Base-by-base conservation (phyloP, 1,284 basidiomycete genomes). In the Trichosporon asahii region DNA sequence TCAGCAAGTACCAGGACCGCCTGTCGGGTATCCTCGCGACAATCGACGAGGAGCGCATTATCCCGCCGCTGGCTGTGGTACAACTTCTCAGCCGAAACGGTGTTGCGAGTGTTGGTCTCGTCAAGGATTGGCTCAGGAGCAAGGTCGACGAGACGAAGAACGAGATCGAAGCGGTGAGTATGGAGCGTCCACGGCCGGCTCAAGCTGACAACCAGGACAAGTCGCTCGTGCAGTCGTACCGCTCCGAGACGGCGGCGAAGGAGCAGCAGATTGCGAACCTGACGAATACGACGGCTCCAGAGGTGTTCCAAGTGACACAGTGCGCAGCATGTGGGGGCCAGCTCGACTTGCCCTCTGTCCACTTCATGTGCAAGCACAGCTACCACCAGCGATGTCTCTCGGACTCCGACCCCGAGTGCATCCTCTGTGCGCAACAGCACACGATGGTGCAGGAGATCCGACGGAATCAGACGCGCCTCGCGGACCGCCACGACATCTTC, bases 311-410 rank as follows among this genome's bases (percentile, higher is more conserved):
- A 78, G 92, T 95, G 75, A 95, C 94, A 3, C 87, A 93, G 49
- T 99, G 96, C 81, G 90, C 93, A 15, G 87, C 90, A 4, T 98
- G 97, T 80, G 88, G 89, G 18, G 92, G 90, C 0, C 91, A 92
- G 77, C 88, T 98, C 70, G 95, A 98, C 80, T 87, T 98, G 21
- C 96, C 96, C 0, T 91, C 89, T 70, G 88, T 98, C 3, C 95
- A 99, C 83, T 99, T 98, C 79, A 97, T 98, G 95, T 99, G 95
- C 84, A 91, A 92, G 78, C 96, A 99, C 82, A 94, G 91, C 72
- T 99, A 94, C 85, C 97, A 99, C 80, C 94, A 96, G 81, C 86
- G 93, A 69, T 98, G 92, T 80, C 85, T 94, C 46, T 88, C 88
- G 14, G 93, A 95, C 72, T 88, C 91, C 73, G 93, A 95, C 72